Base-by-base conservation (phyloP, 805 yeast species). In the Saccharomycopsis sp. region DNA sequence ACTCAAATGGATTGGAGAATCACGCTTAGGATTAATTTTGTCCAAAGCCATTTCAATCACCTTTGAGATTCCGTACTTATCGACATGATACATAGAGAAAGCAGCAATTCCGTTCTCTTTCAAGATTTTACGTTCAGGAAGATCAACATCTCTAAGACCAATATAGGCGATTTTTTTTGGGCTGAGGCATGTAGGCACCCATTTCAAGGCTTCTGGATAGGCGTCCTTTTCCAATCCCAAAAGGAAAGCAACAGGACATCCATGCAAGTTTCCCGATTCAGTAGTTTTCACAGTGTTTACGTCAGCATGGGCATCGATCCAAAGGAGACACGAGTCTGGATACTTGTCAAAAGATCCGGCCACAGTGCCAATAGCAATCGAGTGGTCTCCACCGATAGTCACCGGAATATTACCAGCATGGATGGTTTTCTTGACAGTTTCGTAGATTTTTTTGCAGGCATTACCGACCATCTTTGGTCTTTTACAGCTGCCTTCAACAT, bases 271-370 rank as follows among this genome's bases (percentile, higher is more conserved):
- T 49, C 98, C 98, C 5, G 93, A 83, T 29, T 80, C 86, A 1
- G 97, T 85, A 7, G 90, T 83, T 41, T 78, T 76, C 9, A 97
- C 89, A 1, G 97, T 87, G 76, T 94, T 94, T 70, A 94, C 86
- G 71, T 93, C 99, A 19, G 98, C 97, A 71, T 93, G 99, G 0
- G 99, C 99, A 73, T 93, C 99, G 66, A 93, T 86, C 99, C 99
- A 93, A 62, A 93, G 70, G 47, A 93, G 77, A 67, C 96, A 91
- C 25, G 96, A 90, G 65, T 92, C 90, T 19, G 97, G 97, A 70
- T 86, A 77, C 63, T 82, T 80, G 17, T 81, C 82, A 62, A 90
- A 78, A 35, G 92, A 88, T 1, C 96, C 98, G 34, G 89, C 78
- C 41, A 93, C 86, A 8, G 97, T 91, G 54, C 96, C 96, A 67